Evolutionary conservation across 2,329 filamentous ascomycete species (phyloP).

Genomic region (Huntiella abstrusa): DNA sequence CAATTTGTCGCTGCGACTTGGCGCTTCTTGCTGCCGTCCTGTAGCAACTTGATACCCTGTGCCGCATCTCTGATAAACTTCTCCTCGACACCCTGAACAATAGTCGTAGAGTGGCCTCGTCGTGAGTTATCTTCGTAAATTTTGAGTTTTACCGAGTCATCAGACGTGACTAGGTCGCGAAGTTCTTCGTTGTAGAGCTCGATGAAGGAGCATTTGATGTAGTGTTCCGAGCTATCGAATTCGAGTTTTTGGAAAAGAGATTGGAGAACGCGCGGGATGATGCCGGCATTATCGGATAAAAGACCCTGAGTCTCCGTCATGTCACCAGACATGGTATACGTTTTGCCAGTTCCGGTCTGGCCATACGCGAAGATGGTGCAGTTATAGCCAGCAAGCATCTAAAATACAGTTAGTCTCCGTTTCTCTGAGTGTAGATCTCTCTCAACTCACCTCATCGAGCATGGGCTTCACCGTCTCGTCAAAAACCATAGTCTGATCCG

Average conservation of each 20-base stretch:
- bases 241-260: slow-evolving; percentile 75
- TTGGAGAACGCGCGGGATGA: slow-evolving; percentile 81
- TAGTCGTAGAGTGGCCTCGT: slow-evolving; percentile 64
- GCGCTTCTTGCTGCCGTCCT: slow-evolving; percentile 75
- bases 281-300: slow-evolving; percentile 78
- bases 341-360: slow-evolving; percentile 95
- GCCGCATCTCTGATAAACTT: slow-evolving; percentile 71
- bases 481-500: slow-evolving; percentile 84
- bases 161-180: slow-evolving; percentile 65
- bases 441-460: slow-evolving; percentile 56
- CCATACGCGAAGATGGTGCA: slow-evolving; percentile 98
- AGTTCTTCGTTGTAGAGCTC: slow-evolving; percentile 97
- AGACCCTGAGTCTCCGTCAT: slow-evolving; percentile 77
- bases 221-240: slow-evolving; percentile 58
- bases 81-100: slow-evolving; percentile 97
- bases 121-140: slow-evolving; percentile 84
- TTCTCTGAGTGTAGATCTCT: neutral
- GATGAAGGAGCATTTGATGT: slow-evolving; percentile 95
- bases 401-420: neutral
- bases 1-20: slow-evolving; percentile 99
- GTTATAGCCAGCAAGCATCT: slow-evolving; percentile 91
- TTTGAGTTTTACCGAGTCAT: slow-evolving; percentile 75
- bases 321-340: slow-evolving; percentile 98
- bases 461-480: slow-evolving; percentile 91
- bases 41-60: slow-evolving; percentile 74